phyloP scores from a whole-genome alignment of 768 basidiomycete species.

The Leccinum fibrillosum region DNA sequence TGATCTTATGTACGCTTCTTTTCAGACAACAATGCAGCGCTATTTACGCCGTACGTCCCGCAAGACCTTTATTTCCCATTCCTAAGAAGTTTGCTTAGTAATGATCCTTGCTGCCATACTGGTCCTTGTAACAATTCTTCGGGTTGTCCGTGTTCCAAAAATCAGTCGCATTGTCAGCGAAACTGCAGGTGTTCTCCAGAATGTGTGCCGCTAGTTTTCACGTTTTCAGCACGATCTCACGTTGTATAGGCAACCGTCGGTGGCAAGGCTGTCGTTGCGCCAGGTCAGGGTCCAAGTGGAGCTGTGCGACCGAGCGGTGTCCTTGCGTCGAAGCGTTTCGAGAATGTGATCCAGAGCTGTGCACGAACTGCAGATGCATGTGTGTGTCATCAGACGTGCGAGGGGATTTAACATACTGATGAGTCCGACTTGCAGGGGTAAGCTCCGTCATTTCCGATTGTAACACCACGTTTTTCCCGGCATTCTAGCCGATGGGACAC shows the following conservation, averaged over 20 bases:
- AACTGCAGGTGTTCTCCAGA: slow-evolving; percentile 49
- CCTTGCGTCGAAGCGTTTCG: slow-evolving; percentile 47
- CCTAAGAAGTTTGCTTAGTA: slow-evolving; percentile 27
- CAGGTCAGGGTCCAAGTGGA: slow-evolving; percentile 17
- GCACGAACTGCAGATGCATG: slow-evolving; percentile 49
- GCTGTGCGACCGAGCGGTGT: slow-evolving; percentile 44
- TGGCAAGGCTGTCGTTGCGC: slow-evolving; percentile 58
- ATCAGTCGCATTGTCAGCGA: slow-evolving; percentile 52
- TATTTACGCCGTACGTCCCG: slow-evolving; percentile 26
- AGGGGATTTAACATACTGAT: not conserved
- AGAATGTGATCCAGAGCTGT: slow-evolving; percentile 72
- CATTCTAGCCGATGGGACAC: slow-evolving; percentile 26
- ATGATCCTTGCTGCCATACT: slow-evolving; percentile 50
- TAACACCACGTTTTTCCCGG: not conserved
- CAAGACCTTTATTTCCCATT: not conserved
- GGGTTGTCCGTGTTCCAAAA: slow-evolving; percentile 48
- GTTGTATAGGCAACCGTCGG: slow-evolving; percentile 45
- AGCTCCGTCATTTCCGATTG: not conserved
- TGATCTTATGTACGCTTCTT: slow-evolving; percentile 6
- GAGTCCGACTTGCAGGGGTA: slow-evolving; percentile 21
- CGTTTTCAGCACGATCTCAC: not conserved
- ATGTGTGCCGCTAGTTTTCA: slow-evolving; percentile 37
- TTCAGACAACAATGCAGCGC: slow-evolving; percentile 15
- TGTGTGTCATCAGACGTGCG: slow-evolving; percentile 24
- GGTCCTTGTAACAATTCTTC: slow-evolving; percentile 49